Evolutionary conservation across 1,284 basidiomycete genomes (phyloP), one percentile per base, ranked within the genome.

Genomic region (Phaffia rhodozyma): DNA sequence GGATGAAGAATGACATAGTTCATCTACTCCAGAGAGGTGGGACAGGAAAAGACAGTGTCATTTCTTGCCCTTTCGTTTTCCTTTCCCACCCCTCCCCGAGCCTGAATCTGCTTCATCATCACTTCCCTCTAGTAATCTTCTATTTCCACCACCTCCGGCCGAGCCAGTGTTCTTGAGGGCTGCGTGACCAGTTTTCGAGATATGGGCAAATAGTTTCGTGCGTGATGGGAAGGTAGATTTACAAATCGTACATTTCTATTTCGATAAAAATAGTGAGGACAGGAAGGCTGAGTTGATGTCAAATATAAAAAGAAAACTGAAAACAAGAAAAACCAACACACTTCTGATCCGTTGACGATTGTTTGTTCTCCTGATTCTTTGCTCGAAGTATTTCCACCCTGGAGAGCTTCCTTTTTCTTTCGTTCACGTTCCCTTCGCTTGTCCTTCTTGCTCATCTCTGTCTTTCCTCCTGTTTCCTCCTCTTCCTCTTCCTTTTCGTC

Each of bases 171-270:
- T 43, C 38, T 43, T 43, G 13, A 55, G 57, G n/a, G 58, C 49
- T 18, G 88, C 88, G 74, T 94, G 91, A 0, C 85, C 87, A 6
- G 81, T 82, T 53, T 83, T 81, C 48, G 79, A 81, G 69, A 92
- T 82, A 73, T 90, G 89, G 47, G 75, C 76, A 71, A 94, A 94
- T 16, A 94, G 75, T 71, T 86, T 88, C 1, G 87, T 89, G 66
- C 84, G 84, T 70, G 84, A 90, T 0, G 79, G 73, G 71, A 93
- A 94, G 0, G 70, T 62, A 55, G 79, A 73, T 21, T 76, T 73
- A 75, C 91, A 94, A 29, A 85, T 82, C 72, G 91, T 87, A 75
- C 91, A 94, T 48, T 68, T 71, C 79, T 83, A 69, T 58, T 18
- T 6, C 7, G n/a, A 21, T 2, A 25, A 29, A 4, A 18, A 34